Evolutionary conservation across 257 asterid species (phyloP).

Genomic region (Solanum microdontum): DNA sequence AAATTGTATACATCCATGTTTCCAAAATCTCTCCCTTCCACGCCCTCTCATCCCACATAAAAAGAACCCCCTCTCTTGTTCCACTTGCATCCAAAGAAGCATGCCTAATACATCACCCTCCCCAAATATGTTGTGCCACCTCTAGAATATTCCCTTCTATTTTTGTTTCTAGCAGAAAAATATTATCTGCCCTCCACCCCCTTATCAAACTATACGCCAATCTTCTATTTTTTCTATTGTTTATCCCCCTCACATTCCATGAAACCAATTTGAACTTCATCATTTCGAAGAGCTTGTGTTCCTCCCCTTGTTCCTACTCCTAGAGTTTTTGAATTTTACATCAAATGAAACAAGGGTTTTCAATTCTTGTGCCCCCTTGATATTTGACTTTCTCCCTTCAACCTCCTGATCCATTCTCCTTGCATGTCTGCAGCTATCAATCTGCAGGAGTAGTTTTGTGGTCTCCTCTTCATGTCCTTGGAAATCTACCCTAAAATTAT

Average conservation of each 20-base stretch:
- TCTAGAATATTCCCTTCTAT: background rate
- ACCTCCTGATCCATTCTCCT: background rate
- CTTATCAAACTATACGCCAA: background rate
- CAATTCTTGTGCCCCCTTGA: background rate
- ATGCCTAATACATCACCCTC: background rate
- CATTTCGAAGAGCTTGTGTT: background rate
- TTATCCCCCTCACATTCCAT: background rate
- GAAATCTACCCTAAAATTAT: background rate
- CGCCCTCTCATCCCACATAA: background rate
- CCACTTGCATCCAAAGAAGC: background rate
- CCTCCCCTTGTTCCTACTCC: background rate
- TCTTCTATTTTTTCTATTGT: background rate
- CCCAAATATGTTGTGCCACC: background rate
- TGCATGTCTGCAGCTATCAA: background rate
- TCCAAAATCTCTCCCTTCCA: background rate
- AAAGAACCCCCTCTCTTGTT: background rate
- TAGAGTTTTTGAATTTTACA: background rate
- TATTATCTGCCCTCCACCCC: background rate
- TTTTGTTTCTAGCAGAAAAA: background rate
- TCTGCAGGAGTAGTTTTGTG: background rate
- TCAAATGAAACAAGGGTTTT: background rate
- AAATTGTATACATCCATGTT: background rate
- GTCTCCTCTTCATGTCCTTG: background rate
- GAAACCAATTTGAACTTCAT: background rate
- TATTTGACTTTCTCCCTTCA: background rate